Evolutionary conservation across 805 yeast species (phyloP).

Genomic region (Wickerhamia fluorescens): DNA sequence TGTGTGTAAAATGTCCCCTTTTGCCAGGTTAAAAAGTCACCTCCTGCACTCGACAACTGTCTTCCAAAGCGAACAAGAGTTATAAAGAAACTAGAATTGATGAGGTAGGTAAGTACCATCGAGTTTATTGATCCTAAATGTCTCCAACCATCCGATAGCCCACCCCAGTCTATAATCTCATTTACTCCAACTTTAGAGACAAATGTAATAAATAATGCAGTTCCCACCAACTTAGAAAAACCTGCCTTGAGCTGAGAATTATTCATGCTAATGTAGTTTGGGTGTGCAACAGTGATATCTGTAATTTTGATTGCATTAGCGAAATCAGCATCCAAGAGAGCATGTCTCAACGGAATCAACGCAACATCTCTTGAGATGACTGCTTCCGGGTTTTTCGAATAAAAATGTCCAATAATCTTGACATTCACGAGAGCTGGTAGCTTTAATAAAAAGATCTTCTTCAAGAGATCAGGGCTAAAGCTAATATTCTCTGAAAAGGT

Average conservation of each 20-base stretch:
- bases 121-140: conserved; percentile 42
- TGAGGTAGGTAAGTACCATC: conserved; percentile 31
- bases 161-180: conserved; percentile 31
- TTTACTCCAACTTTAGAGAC: conserved; percentile 37
- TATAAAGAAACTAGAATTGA: conserved; percentile 35
- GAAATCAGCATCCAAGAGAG: conserved; percentile 53
- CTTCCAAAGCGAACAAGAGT: conserved; percentile 36
- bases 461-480: conserved; percentile 20
- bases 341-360: conserved; percentile 56
- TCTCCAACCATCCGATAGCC: conserved; percentile 29
- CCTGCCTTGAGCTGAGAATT: conserved; percentile 25
- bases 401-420: conserved; percentile 11
- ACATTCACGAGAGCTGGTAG: conserved; percentile 26
- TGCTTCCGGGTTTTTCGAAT: conserved; percentile 11
- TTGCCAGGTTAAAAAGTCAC: conserved; percentile 53
- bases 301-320: conserved; percentile 49
- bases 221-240: conserved; percentile 21
- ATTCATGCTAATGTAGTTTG: conserved; percentile 37
- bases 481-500: conserved; percentile 15
- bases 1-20: conserved; percentile 57
- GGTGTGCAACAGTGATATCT: conserved; percentile 54
- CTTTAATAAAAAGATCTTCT: conserved; percentile 22
- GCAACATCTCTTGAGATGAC: conserved; percentile 34
- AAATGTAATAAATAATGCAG: conserved; percentile 27
- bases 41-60: conserved; percentile 34